Evolutionary conservation across 768 basidiomycete species (phyloP), one percentile per base, ranked within the genome.

Genomic region (Phylloporus rhodoxanthus): DNA sequence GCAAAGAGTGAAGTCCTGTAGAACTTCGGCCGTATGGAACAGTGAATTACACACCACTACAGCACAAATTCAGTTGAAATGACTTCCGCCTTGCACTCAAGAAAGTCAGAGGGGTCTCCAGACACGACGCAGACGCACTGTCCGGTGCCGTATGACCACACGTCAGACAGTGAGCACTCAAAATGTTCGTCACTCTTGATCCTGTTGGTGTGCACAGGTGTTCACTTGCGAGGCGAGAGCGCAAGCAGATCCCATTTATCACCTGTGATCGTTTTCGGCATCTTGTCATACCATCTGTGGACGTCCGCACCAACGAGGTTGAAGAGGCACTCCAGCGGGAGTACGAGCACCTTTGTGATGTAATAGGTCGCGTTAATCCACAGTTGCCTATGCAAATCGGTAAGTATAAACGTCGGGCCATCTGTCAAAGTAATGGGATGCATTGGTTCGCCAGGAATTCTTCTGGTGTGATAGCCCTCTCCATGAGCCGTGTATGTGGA

Each of bases 221-320:
- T 61, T 46, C 49, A 61, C 52, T 61, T 70, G 62, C 53, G 67
- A 53, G 75, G 75, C 3, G 75, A 70, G 36, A 66, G 53, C 8
- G 64, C 44, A 7, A 68, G 46, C 20, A 65, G 58, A 43, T 71
- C 72, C 48, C 57, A 60, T 62, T 74, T 58, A 59, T 71, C 61
- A 40, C 60, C 50, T 41, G 62, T 68, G 48, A 73, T 70, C 34
- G 72, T 70, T 63, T 81, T 82, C 2, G 91, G 88, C 91, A 94
- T 92, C 25, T 85, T 83, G 43, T 85, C 76, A 61, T 82, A 97
- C 95, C 95, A 98, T 37, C 75, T 72, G 45, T 78, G 77, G 23
- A 95, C 84, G 62, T 96, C 87, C 8, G 86, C 91, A 14, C 95
- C 95, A 28, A 94, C 75, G 20, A 98, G 80, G 28, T 86, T 91